phyloP scores from a whole-genome alignment of 371 early-diverging fungal species.

The Syncephalastrum monosporum region DNA sequence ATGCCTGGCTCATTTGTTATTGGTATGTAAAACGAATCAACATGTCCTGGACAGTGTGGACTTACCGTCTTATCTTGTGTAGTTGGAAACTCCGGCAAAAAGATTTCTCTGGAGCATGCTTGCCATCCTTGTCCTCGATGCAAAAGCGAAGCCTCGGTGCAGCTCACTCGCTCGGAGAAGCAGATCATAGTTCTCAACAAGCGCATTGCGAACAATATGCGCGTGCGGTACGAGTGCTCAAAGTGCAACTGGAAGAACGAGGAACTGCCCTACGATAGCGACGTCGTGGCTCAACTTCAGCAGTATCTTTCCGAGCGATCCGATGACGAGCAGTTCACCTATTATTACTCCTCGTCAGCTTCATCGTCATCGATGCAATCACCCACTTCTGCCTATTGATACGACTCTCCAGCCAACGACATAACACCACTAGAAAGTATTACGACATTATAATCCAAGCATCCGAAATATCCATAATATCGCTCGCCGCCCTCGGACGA shows the following conservation, averaged over 20 bases:
- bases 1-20: slow-evolving; percentile 18
- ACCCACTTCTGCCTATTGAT: slow-evolving; percentile 3
- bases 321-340: slow-evolving; percentile 19
- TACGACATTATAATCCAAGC: no score
- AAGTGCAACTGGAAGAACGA: slow-evolving; percentile 43
- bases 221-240: slow-evolving; percentile 44
- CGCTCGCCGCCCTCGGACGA: no score
- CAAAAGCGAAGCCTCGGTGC: slow-evolving; percentile 35
- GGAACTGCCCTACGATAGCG: slow-evolving; percentile 26
- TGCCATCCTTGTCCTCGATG: slow-evolving; percentile 43
- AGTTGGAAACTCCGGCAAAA: slow-evolving; percentile 39
- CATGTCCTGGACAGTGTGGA: background rate
- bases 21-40: background rate
- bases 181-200: slow-evolving; percentile 37
- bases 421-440: no score
- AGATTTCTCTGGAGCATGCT: slow-evolving; percentile 34
- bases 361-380: slow-evolving; percentile 12
- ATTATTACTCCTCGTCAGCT: slow-evolving; percentile 15
- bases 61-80: slow-evolving; percentile 5
- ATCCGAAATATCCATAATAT: no score
- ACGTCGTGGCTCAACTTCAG: slow-evolving; percentile 12
- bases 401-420: no score
- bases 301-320: slow-evolving; percentile 13
- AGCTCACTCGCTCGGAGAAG: slow-evolving; percentile 39
- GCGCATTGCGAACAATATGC: slow-evolving; percentile 34